phyloP scores from a whole-genome alignment of 495 filamentous ascomycete genomes.

The Letharia columbiana region DNA sequence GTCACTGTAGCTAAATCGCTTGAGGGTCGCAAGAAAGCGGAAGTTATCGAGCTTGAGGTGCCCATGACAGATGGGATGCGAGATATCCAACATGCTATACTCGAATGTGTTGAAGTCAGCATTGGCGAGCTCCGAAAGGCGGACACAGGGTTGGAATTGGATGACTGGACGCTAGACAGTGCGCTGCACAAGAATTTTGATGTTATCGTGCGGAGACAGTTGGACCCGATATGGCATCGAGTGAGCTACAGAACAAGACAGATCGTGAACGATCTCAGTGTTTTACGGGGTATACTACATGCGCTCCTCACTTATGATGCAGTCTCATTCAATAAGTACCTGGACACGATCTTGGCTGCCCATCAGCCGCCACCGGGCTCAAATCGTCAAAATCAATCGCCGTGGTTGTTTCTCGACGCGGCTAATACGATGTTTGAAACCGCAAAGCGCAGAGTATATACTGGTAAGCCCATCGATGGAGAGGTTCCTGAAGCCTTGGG shows the following conservation, averaged over 20 bases:
- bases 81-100: conserved; percentile 84
- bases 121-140: conserved; percentile 85
- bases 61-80: conserved; percentile 92
- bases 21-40: conserved; percentile 85
- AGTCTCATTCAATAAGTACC: conserved; percentile 83
- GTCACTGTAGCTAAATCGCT: conserved; percentile 78
- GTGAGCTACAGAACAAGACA: conserved; percentile 91
- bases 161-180: conserved; percentile 95
- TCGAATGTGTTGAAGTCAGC: conserved; percentile 93
- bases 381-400: conserved; percentile 79
- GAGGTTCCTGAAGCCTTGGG: conserved; percentile 31
- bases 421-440: conserved; percentile 90
- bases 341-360: conserved; percentile 88
- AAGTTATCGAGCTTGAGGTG: conserved; percentile 95
- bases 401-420: conserved; percentile 94
- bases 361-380: conserved; percentile 83
- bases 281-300: conserved; percentile 80
- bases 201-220: conserved; percentile 73
- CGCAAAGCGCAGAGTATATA: conserved; percentile 83
- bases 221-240: conserved; percentile 95
- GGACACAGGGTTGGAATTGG: conserved; percentile 86
- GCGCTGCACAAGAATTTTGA: conserved; percentile 91
- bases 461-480: conserved; percentile 50
- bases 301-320: conserved; percentile 78
- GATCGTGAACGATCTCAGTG: conserved; percentile 80